Percentiles rank a stretch among this genome's conserved stretches.
Conservation (phyloP, 805 yeast genomes). For the Candida glaebosa region DNA sequence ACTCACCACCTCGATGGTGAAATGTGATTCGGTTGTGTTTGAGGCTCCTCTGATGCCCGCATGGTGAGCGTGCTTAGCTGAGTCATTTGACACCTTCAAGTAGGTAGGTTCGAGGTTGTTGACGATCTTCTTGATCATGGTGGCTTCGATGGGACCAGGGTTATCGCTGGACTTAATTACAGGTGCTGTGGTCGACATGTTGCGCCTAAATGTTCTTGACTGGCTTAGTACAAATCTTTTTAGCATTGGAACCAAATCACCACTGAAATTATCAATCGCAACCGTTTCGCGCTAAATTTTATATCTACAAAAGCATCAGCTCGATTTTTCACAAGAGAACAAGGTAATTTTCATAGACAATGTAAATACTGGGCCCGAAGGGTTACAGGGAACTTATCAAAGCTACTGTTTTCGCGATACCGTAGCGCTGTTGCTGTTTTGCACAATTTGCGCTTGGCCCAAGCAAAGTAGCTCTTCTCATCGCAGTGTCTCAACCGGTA, state of each 20-base stretch:
- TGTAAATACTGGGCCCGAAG: too few relatives aligned
- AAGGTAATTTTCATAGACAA: too few relatives aligned
- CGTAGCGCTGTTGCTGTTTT: too few relatives aligned
- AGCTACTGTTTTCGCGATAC: too few relatives aligned
- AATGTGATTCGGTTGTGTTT: conserved; percentile 78
- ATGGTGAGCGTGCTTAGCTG: conserved; percentile 85
- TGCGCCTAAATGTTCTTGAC: conserved; percentile 2
- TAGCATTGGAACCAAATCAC: neutral
- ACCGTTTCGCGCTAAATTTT: neutral
- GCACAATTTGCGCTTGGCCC: too few relatives aligned
- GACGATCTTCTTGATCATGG: conserved; percentile 44
- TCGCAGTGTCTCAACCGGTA: too few relatives aligned
- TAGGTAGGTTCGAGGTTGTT: conserved; percentile 40
- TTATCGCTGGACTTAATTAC: conserved; percentile 12
- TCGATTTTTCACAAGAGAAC: too few relatives aligned
- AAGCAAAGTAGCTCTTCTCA: too few relatives aligned
- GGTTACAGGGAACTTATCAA: too few relatives aligned
- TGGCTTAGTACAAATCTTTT: neutral
- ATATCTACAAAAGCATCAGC: too few relatives aligned
- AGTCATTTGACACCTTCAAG: conserved; percentile 68
- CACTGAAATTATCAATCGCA: neutral
- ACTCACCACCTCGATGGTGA: conserved; percentile 70
- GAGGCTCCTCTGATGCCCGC: conserved; percentile 72
- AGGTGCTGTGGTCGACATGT: conserved; percentile 1
- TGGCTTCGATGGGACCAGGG: conserved; percentile 47